Evolutionary conservation across 306 rosid species (phyloP).

Genomic region (Cicer arietinum): DNA sequence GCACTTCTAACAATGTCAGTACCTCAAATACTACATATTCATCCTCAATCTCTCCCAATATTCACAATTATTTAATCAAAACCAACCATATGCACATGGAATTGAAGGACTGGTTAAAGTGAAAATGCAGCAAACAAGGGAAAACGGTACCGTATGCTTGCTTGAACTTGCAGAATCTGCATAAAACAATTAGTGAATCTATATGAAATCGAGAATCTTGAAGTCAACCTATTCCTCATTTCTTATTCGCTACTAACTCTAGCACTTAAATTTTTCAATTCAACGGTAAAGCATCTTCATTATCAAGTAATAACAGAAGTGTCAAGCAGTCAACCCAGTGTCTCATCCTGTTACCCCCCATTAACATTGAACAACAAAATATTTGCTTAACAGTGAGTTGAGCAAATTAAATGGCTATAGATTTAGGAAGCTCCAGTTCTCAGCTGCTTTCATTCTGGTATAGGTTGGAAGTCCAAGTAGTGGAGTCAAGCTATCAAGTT

Average conservation of each 20-base stretch:
- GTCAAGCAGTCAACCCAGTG: no score
- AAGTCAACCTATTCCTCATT: no score
- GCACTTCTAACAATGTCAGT: no score
- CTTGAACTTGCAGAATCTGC: conserved; percentile 24
- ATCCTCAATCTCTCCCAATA: no score
- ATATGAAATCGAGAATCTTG: no score
- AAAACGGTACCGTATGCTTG: not conserved
- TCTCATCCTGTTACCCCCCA: not conserved
- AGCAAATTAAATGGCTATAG: not conserved
- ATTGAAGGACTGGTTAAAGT: not conserved
- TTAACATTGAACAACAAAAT: conserved; percentile 7
- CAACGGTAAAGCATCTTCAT: no score
- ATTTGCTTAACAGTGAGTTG: conserved; percentile 1
- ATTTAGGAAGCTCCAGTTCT: conserved; percentile 13
- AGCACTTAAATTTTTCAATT: no score
- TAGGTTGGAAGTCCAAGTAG: not conserved
- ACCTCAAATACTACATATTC: no score
- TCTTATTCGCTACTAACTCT: no score
- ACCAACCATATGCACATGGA: not conserved
- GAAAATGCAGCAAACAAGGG: not conserved
- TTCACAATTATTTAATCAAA: conserved; percentile 6
- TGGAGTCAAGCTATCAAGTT: not conserved
- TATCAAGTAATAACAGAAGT: no score
- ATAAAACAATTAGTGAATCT: not conserved
- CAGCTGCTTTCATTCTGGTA: not conserved